Percentiles rank a stretch among this genome's conserved stretches.
phyloP scores from a whole-genome alignment of 2,329 filamentous ascomycete genomes.

The Epichloe gansuensis region DNA sequence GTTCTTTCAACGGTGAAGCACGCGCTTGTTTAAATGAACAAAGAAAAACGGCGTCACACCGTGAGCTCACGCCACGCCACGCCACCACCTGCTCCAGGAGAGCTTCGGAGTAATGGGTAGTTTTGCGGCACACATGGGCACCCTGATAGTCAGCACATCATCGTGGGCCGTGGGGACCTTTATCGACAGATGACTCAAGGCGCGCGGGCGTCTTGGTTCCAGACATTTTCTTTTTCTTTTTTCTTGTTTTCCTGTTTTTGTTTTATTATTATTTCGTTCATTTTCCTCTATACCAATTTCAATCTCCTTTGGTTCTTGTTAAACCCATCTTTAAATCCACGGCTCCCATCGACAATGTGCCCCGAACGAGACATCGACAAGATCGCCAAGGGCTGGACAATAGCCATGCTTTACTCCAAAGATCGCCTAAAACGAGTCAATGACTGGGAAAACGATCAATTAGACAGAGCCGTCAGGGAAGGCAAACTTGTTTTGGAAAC shows the following conservation, averaged over 20 bases:
- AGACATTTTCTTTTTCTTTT: neutral
- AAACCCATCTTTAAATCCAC: neutral
- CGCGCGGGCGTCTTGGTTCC: neutral
- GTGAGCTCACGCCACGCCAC: no score
- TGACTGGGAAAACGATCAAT: conserved; percentile 19
- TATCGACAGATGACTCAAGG: conserved; percentile 1
- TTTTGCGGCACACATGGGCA: neutral
- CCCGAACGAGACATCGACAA: conserved; percentile 21
- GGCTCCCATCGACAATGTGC: conserved; percentile 12
- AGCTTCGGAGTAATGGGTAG: neutral
- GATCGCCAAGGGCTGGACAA: conserved; percentile 25
- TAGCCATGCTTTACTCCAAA: conserved; percentile 25
- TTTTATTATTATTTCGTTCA: neutral
- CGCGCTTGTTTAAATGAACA: no score
- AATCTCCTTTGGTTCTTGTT: neutral
- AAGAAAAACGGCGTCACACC: no score
- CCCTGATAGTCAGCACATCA: neutral
- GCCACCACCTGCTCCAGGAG: no score
- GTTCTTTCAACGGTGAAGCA: no score
- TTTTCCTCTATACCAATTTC: neutral
- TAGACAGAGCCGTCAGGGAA: conserved; percentile 20
- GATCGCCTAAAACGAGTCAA: conserved; percentile 21
- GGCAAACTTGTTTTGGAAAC: conserved; percentile 26
- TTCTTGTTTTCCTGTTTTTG: neutral
- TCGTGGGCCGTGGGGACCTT: conserved; percentile 3